phyloP scores from a whole-genome alignment of 148 eudicot species.

The Vaccinium corymbosum region DNA sequence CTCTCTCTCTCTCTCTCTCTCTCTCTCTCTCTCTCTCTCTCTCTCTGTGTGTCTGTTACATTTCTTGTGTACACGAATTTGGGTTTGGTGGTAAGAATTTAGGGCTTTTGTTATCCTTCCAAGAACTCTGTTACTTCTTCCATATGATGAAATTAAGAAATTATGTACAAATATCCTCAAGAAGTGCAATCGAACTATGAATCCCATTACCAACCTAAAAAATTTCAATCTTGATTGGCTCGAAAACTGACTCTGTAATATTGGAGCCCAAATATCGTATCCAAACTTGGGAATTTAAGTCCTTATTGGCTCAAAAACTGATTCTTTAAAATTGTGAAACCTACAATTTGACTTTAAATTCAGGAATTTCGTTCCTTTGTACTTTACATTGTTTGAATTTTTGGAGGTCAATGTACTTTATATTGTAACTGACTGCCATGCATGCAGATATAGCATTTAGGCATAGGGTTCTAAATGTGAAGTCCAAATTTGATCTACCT shows the following conservation, averaged over 20 bases:
- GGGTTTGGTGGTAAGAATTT: background rate
- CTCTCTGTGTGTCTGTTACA: background rate
- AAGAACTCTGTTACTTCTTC: background rate
- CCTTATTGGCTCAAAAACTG: background rate
- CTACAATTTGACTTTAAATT: background rate
- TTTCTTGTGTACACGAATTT: background rate
- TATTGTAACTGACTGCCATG: background rate
- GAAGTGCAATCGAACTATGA: background rate
- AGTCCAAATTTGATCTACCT: background rate
- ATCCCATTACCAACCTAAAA: background rate
- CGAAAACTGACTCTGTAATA: background rate
- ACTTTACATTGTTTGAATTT: background rate
- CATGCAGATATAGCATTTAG: background rate
- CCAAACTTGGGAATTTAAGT: background rate
- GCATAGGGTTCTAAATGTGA: background rate
- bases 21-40: conserved; percentile 12
- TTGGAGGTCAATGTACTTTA: no score
- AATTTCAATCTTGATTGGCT: background rate
- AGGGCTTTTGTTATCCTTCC: conserved; percentile 8
- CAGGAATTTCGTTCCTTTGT: background rate
- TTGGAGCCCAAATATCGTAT: background rate
- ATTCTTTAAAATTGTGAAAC: background rate
- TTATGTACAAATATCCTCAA: background rate
- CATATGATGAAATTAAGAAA: background rate
- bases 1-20: no score